phyloP scores from a whole-genome alignment of 768 basidiomycete genomes.

The Strobilomyces dryophilus region DNA sequence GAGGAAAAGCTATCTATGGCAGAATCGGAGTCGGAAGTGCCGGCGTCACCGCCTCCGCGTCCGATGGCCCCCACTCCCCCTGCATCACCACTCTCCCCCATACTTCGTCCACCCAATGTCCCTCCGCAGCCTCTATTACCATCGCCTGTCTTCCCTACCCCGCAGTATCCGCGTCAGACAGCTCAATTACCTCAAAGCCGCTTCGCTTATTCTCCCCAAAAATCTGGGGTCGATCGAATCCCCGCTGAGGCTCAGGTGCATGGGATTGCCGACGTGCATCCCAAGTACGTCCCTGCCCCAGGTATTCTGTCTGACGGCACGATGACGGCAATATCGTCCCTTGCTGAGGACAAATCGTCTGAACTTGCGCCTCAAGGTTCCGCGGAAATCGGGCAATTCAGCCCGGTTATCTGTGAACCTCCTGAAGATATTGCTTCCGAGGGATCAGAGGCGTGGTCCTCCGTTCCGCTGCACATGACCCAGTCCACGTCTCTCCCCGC shows the following conservation, averaged over 20 bases:
- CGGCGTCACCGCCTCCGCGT: constrained; percentile 19
- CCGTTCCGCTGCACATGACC: constrained; percentile 11
- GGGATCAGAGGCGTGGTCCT: constrained; percentile 15
- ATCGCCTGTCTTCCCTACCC: constrained; percentile 18
- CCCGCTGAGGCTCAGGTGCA: constrained; percentile 8
- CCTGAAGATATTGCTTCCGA: constrained; percentile 26
- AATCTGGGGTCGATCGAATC: constrained; percentile 30
- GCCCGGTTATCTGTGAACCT: constrained; percentile 27
- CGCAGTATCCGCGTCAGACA: constrained; percentile 21
- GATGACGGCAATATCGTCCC: constrained; percentile 15
- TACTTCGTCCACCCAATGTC: constrained; percentile 11
- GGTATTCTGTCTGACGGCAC: constrained; percentile 9
- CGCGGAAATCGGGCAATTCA: constrained; percentile 26
- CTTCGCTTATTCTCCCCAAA: constrained; percentile 17
- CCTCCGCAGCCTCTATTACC: constrained; percentile 13
- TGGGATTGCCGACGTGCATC: constrained; percentile 18
- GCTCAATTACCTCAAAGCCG: constrained; percentile 27
- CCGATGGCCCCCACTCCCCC: constrained; percentile 16
- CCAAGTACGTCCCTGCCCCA: constrained; percentile 15
- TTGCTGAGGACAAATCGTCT: constrained; percentile 8
- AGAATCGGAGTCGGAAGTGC: constrained; percentile 17
- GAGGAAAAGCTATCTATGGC: constrained; percentile 22
- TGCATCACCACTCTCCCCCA: constrained; percentile 15
- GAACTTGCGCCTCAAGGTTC: constrained; percentile 12
- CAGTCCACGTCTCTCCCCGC: constrained; percentile 13